phyloP scores from a whole-genome alignment of 2,329 filamentous ascomycete genomes.

The Penicillium sp. region DNA sequence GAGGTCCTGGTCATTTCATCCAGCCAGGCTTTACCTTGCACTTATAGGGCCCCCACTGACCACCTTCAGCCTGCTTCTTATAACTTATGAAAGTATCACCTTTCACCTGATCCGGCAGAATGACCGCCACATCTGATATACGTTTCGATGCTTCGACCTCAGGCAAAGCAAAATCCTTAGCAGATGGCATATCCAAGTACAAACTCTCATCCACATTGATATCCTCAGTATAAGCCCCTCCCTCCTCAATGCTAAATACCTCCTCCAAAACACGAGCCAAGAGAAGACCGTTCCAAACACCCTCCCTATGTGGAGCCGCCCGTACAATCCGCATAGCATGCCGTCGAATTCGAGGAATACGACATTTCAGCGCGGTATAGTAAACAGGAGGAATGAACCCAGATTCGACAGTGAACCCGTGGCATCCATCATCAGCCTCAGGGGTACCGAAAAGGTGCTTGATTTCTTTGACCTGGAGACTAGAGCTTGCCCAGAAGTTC shows the following conservation, averaged over 20 bases:
- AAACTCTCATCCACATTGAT: background rate
- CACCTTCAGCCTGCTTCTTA: background rate
- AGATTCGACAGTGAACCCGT: constrained; percentile 28
- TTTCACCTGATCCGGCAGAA: constrained; percentile 8
- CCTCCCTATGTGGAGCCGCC: constrained; percentile 17
- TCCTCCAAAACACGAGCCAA: constrained; percentile 15
- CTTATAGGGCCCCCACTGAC: constrained; percentile 4
- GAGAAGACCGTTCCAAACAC: constrained; percentile 18
- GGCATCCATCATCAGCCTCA: background rate
- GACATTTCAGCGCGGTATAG: constrained; percentile 34
- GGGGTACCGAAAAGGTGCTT: background rate
- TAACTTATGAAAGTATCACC: constrained; percentile 12
- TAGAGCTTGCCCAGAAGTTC: constrained; percentile 4
- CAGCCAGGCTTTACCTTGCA: background rate
- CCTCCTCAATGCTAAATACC: constrained; percentile 13
- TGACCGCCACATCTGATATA: constrained; percentile 12
- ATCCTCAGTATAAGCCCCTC: constrained; percentile 1
- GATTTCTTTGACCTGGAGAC: constrained; percentile 1
- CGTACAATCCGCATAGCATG: constrained; percentile 20
- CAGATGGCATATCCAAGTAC: background rate
- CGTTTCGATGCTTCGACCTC: constrained; percentile 3
- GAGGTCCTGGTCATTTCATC: background rate
- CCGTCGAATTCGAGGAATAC: constrained; percentile 28
- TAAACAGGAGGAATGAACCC: constrained; percentile 35
- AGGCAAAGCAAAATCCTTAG: constrained; percentile 4